phyloP scores from a whole-genome alignment of 192 early-diverging fungal species.

The Mortierella claussenii region DNA sequence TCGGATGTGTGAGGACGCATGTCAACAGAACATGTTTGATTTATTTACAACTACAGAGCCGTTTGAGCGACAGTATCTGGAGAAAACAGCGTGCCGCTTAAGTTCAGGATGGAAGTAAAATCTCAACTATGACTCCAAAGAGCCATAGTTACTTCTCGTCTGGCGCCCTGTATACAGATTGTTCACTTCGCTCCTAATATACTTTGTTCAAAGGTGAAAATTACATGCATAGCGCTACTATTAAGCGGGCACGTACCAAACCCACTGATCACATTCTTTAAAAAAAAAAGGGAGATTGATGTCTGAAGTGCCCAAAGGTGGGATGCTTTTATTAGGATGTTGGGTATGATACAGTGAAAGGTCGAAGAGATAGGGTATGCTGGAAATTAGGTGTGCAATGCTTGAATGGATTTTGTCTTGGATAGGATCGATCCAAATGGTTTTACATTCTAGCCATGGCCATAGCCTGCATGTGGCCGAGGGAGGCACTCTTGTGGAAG shows the following conservation, averaged over 20 bases:
- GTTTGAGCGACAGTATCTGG: not conserved
- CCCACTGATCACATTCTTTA: not conserved
- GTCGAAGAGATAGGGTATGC: not conserved
- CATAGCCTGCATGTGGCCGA: constrained; percentile 40
- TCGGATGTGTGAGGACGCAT: not conserved
- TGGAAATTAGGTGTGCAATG: not conserved
- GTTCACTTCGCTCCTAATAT: too few species aligned
- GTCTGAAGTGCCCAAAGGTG: too few species aligned
- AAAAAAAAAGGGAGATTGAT: too few species aligned
- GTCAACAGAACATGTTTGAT: not conserved
- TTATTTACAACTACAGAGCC: not conserved
- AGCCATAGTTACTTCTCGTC: too few species aligned
- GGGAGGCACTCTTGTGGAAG: constrained; percentile 17
- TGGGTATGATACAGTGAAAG: not conserved
- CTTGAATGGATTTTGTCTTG: not conserved
- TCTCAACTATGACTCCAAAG: not conserved
- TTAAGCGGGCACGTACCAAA: too few species aligned
- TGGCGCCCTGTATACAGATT: too few species aligned
- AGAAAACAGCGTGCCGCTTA: not conserved
- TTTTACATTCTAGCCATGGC: constrained; percentile 38
- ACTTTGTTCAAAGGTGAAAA: too few species aligned
- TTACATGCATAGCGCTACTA: too few species aligned
- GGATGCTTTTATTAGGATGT: not conserved
- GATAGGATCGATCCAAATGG: too few species aligned
- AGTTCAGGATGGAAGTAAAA: not conserved